A percentile compares a stretch with the other conserved stretches of the same genome.
These are phyloP conservation scores for Wolfiporia cocos DNA, from an alignment of 1,284 basidiomycete species.

Conservation along the genomic window DNA sequence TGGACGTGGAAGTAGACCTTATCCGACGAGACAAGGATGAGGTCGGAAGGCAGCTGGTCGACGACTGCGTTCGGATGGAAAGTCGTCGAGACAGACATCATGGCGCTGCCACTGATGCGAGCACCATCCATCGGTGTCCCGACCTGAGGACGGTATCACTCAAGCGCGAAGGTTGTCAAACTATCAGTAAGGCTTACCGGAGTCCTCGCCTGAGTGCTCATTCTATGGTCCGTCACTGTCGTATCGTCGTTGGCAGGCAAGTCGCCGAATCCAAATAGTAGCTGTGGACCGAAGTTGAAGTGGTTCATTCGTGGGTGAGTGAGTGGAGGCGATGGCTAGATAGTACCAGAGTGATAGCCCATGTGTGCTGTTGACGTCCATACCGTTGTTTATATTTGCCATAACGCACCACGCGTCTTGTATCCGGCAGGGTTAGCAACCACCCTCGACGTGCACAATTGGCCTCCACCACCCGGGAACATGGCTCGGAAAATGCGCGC, in stretches of 20 bases:
- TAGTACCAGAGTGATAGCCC: too few species aligned
- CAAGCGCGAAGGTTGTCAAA: too few species aligned
- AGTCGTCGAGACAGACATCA: slow-evolving; percentile 62
- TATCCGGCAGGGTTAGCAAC: too few species aligned
- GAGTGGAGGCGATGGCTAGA: too few species aligned
- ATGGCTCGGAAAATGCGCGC: too few species aligned
- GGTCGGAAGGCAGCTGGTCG: slow-evolving; percentile 44
- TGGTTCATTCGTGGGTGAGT: too few species aligned
- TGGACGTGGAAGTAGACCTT: slow-evolving; percentile 55
- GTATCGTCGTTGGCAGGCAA: neutral
- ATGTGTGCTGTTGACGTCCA: too few species aligned
- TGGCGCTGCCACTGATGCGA: neutral
- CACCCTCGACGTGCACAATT: too few species aligned
- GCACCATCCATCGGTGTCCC: slow-evolving; percentile 8
- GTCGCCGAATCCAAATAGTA: neutral
- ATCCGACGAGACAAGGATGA: slow-evolving; percentile 60
- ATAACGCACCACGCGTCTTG: too few species aligned
- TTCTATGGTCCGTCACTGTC: neutral
- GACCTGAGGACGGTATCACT: slow-evolving; percentile 1
- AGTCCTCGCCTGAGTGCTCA: neutral
- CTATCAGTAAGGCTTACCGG: neutral
- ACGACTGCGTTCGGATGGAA: slow-evolving; percentile 62
- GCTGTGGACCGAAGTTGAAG: slow-evolving; percentile 2
- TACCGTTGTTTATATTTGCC: too few species aligned
- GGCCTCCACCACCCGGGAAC: too few species aligned